These are phyloP conservation scores for Vitis vinifera DNA, from an alignment of 164 flowering plant genomes.

Conservation along the genomic window DNA sequence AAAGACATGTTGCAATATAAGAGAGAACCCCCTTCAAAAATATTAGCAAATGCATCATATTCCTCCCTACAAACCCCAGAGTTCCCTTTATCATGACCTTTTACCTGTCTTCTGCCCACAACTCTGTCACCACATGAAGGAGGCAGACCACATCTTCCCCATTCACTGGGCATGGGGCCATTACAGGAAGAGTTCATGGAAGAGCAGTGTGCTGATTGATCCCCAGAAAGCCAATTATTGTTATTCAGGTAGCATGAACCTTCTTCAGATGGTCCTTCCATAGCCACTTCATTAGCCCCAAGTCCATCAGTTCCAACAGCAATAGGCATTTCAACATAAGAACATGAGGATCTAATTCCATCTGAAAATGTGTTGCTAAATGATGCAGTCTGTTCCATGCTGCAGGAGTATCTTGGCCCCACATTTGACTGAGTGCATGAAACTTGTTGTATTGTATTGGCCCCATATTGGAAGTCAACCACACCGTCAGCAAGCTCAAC, in stretches of 20 bases:
- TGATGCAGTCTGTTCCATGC: conserved; percentile 39
- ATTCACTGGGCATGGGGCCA: conserved; percentile 58
- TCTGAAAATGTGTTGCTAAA: conserved; percentile 36
- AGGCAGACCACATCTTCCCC: conserved; percentile 70
- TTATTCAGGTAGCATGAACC: conserved; percentile 56
- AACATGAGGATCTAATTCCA: conserved; percentile 43
- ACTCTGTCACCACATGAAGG: conserved; percentile 90
- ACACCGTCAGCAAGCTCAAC: conserved; percentile 62
- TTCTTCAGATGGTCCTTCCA: conserved; percentile 91
- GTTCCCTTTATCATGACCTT: conserved; percentile 44
- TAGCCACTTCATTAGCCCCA: conserved; percentile 36
- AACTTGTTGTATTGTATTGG: conserved; percentile 39
- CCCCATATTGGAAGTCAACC: conserved; percentile 47
- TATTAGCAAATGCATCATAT: conserved; percentile 72
- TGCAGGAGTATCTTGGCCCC: conserved; percentile 41
- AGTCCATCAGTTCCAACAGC: conserved; percentile 41
- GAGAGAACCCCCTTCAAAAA: conserved; percentile 96
- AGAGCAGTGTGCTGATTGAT: conserved; percentile 52
- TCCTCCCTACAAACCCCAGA: conserved; percentile 60
- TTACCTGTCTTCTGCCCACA: conserved; percentile 76
- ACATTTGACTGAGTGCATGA: conserved; percentile 35
- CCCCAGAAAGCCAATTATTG: conserved; percentile 61
- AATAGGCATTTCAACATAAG: conserved; percentile 47
- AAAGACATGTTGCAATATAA: conserved; percentile 95
- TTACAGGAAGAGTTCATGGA: conserved; percentile 50